phyloP scores from a whole-genome alignment of 495 filamentous ascomycete genomes.

The Geopyxis carbonaria region DNA sequence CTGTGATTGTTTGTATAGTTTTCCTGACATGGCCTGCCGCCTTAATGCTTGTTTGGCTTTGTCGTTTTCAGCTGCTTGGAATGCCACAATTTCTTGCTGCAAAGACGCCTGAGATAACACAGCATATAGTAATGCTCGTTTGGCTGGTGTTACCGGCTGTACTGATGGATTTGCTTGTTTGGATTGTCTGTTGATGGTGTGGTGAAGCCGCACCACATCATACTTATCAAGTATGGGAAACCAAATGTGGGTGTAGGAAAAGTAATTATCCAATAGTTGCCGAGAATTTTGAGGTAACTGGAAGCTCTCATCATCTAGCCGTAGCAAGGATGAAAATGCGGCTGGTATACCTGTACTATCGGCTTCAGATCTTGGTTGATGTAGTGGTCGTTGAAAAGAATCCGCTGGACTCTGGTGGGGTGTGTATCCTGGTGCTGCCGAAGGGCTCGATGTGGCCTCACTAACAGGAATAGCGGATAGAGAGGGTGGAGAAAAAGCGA shows the following conservation, averaged over 20 bases:
- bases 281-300: constrained; percentile 45
- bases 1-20: constrained; percentile 41
- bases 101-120: constrained; percentile 8
- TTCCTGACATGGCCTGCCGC: not conserved
- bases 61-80: constrained; percentile 15
- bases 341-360: too few relatives aligned
- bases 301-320: constrained; percentile 17
- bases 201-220: constrained; percentile 36
- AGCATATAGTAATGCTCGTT: constrained; percentile 13
- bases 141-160: constrained; percentile 15
- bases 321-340: too few relatives aligned
- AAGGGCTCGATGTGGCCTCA: too few relatives aligned
- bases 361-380: too few relatives aligned
- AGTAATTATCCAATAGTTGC: constrained; percentile 51
- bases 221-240: constrained; percentile 56
- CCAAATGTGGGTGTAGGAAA: constrained; percentile 56
- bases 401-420: too few relatives aligned
- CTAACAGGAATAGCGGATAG: too few relatives aligned
- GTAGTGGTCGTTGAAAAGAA: too few relatives aligned
- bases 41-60: not conserved
- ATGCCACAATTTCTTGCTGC: constrained; percentile 16
- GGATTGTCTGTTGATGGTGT: constrained; percentile 9
- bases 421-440: too few relatives aligned
- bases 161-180: too few relatives aligned
- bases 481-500: too few relatives aligned